Base-by-base conservation (phyloP, 2,329 filamentous ascomycete genomes). In the Zymoseptoria tritici region DNA sequence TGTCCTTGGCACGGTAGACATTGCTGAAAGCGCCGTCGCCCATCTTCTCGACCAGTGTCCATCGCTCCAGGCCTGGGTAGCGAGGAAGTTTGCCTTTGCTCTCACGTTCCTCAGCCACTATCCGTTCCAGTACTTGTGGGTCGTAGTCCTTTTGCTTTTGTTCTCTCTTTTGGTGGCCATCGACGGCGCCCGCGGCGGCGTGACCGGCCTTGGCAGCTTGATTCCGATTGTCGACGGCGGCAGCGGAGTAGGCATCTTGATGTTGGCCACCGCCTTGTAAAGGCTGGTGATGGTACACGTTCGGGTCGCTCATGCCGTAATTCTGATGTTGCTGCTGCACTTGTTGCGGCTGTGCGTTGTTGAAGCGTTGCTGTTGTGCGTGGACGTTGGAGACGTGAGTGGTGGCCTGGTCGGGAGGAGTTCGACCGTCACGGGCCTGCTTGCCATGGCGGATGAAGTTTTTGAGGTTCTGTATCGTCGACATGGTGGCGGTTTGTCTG, bases 11-110 rank as follows among this genome's bases (percentile, higher is more conserved):
- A 49, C 90, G 87, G 76, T 97, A 99, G 65, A 99, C 94, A 71
- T 97, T 97, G 80, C 93, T 97, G 81, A 99, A 99, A 62, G 94
- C 94, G 62, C 94, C 94, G 68, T 97, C 94, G 65, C 94, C 94
- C 93, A 99, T 99, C 83, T 97, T 97, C 77, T 96, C 92, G 56
- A 94, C 60, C 36, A 97, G 79, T 57, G 88, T 85, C 87, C 90
- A 99, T 71, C 92, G 80, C 68, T 96, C 91, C 49, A 96, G 79
- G 46, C 90, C 90, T 0, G 90, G 89, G 70, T 96, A 96, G 67
- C 80, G 83, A 49, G 94, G 93, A 71, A 97, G 87, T 75, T 92
- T 96, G 72, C 85, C 85, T 74, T 86, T 90, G 76, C 80, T 90
- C 70, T 90, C 89, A 61, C 91, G 90, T 79, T 97, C 94, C 73